phyloP scores from a whole-genome alignment of 2,329 filamentous ascomycete species.

The Fusarium abutilonis region DNA sequence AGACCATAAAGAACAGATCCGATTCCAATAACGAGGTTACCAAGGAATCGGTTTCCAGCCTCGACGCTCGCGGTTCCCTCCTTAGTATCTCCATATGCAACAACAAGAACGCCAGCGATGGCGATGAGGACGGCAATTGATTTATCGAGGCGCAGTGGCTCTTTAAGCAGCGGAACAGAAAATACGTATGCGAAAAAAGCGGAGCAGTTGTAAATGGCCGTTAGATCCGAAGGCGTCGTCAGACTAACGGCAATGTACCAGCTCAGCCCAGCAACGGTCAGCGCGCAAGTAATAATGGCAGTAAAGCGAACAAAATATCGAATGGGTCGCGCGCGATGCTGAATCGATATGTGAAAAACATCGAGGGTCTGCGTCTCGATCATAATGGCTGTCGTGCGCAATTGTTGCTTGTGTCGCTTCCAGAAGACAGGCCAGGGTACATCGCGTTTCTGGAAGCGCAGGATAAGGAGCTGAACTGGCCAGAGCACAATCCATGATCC shows the following conservation, averaged over 20 bases:
- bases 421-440: slow-evolving; percentile 87
- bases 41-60: slow-evolving; percentile 75
- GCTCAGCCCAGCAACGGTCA: slow-evolving; percentile 89
- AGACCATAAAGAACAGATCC: slow-evolving; percentile 94
- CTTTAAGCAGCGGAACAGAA: slow-evolving; percentile 86
- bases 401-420: slow-evolving; percentile 66
- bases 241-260: slow-evolving; percentile 97
- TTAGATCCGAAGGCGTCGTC: slow-evolving; percentile 92
- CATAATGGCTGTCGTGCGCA: slow-evolving; percentile 75
- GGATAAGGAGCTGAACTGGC: slow-evolving; percentile 82
- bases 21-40: slow-evolving; percentile 90
- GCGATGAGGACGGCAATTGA: slow-evolving; percentile 86
- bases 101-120: slow-evolving; percentile 89
- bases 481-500: slow-evolving; percentile 92
- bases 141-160: slow-evolving; percentile 86
- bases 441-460: slow-evolving; percentile 81
- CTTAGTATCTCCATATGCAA: slow-evolving; percentile 86
- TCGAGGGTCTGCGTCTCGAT: slow-evolving; percentile 82
- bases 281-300: slow-evolving; percentile 80
- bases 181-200: slow-evolving; percentile 99
- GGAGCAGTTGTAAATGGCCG: slow-evolving; percentile 98
- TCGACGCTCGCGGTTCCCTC: slow-evolving; percentile 56
- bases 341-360: slow-evolving; percentile 58
- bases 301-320: slow-evolving; percentile 84
- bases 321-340: slow-evolving; percentile 54